Conservation (phyloP, 2,329 filamentous ascomycete species). For the Boeremia lycopersici region DNA sequence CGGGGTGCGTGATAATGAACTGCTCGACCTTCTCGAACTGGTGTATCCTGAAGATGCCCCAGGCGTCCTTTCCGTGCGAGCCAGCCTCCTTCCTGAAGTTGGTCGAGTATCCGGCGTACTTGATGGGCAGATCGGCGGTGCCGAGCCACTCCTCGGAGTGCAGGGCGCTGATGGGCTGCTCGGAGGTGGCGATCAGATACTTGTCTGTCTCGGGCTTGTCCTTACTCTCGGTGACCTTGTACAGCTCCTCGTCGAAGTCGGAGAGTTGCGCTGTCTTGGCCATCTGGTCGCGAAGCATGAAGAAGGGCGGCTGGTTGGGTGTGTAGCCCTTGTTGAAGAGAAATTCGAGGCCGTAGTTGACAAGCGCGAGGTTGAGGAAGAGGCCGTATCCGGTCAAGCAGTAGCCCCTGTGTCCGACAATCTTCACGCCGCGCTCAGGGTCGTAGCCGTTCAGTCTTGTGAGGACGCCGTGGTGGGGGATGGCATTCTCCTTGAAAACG, state of each 20-base stretch:
- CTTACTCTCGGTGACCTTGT: conserved; percentile 87
- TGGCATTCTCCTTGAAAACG: conserved; percentile 77
- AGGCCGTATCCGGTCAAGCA: conserved; percentile 89
- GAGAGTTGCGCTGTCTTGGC: conserved; percentile 97
- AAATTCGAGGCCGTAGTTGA: conserved; percentile 95
- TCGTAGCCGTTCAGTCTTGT: conserved; percentile 89
- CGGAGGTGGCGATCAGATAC: conserved; percentile 75
- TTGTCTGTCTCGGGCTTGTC: conserved; percentile 85
- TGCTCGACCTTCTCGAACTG: conserved; percentile 78
- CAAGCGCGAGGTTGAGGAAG: conserved; percentile 87
- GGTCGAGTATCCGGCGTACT: conserved; percentile 85
- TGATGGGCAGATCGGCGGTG: conserved; percentile 84
- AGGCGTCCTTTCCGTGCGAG: conserved; percentile 88
- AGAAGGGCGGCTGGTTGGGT: conserved; percentile 63
- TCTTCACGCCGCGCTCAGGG: conserved; percentile 77
- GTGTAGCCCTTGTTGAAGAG: conserved; percentile 80
- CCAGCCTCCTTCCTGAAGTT: conserved; percentile 97
- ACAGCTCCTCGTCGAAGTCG: conserved; percentile 96
- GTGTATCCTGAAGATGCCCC: conserved; percentile 97
- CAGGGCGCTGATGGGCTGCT: conserved; percentile 92
- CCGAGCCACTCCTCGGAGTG: conserved; percentile 94
- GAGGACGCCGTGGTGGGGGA: conserved; percentile 95
- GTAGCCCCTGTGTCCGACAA: conserved; percentile 93
- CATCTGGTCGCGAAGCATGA: conserved; percentile 96
- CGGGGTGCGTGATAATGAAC: conserved; percentile 69